Evolutionary conservation across 2,329 filamentous ascomycete genomes (phyloP).

Genomic region (Fusarium hainanense): DNA sequence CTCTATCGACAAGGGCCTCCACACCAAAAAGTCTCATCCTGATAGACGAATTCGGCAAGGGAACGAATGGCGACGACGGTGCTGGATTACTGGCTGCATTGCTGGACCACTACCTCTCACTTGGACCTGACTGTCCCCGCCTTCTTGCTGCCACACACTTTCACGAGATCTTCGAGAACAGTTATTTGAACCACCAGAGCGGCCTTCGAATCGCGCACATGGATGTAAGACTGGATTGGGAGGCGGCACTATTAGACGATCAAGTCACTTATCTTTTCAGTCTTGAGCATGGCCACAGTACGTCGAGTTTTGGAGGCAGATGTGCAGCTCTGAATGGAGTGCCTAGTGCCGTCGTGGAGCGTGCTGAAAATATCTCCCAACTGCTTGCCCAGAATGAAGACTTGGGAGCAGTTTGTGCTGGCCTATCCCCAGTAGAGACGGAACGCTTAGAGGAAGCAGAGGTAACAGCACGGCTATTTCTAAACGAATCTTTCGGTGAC

Average conservation of each 20-base stretch:
- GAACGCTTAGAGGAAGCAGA: slow-evolving; percentile 76
- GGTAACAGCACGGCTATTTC: slow-evolving; percentile 66
- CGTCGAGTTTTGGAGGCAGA: slow-evolving; percentile 84
- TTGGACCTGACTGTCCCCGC: slow-evolving; percentile 62
- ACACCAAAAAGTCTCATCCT: slow-evolving; percentile 83
- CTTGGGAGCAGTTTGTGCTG: slow-evolving; percentile 76
- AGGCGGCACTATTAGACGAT: slow-evolving; percentile 63
- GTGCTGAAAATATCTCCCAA: slow-evolving; percentile 78
- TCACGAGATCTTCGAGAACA: slow-evolving; percentile 77
- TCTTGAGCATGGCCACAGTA: slow-evolving; percentile 73
- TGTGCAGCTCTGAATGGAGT: slow-evolving; percentile 92
- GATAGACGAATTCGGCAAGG: slow-evolving; percentile 90
- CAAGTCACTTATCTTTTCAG: slow-evolving; percentile 82
- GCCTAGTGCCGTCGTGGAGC: slow-evolving; percentile 74
- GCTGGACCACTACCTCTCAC: slow-evolving; percentile 65
- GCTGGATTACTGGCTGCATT: slow-evolving; percentile 68
- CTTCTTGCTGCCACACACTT: slow-evolving; percentile 72
- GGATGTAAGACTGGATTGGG: slow-evolving; percentile 71
- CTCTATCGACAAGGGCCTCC: slow-evolving; percentile 77
- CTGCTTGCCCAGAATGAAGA: slow-evolving; percentile 79
- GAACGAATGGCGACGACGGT: slow-evolving; percentile 68
- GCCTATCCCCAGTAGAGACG: slow-evolving; percentile 71
- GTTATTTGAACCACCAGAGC: slow-evolving; percentile 63
- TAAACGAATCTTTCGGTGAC: slow-evolving; percentile 49
- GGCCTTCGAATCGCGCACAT: slow-evolving; percentile 74